Conservation (phyloP, 495 filamentous ascomycete species). For the Xylaria cubensis region DNA sequence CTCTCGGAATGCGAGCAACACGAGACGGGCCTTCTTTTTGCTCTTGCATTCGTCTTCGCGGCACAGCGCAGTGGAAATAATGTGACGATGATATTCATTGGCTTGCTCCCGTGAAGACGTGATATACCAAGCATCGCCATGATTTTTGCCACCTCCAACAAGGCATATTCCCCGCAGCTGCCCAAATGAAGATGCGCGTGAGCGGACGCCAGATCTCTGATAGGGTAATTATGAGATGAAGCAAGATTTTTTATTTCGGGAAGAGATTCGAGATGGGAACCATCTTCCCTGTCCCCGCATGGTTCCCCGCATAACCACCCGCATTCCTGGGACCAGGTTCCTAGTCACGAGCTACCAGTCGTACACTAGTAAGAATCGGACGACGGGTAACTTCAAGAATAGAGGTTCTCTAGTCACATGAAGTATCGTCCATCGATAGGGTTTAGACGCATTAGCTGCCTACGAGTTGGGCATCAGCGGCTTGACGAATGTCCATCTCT, state of each 20-base stretch:
- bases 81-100: not conserved
- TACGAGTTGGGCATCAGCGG: not conserved
- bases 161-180: not conserved
- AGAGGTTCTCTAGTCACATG: not conserved
- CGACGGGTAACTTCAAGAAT: not conserved
- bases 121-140: conserved; percentile 4
- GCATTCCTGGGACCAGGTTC: not conserved
- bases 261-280: not conserved
- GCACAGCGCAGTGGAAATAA: not conserved
- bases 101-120: not conserved
- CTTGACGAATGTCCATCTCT: not conserved
- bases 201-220: not conserved
- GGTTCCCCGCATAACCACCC: conserved; percentile 18
- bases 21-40: not conserved
- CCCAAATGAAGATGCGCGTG: conserved; percentile 6
- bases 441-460: not conserved
- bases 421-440: not conserved
- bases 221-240: not conserved
- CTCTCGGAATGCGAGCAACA: not conserved
- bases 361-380: not conserved
- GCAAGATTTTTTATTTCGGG: not conserved
- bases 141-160: too few relatives aligned
- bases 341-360: not conserved
- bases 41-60: not conserved
- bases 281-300: conserved; percentile 1